Percentiles rank a stretch among this genome's conserved stretches.
Evolutionary conservation across 1,139 yeast species (phyloP).

Genomic region (Pichia kudriavzevii): DNA sequence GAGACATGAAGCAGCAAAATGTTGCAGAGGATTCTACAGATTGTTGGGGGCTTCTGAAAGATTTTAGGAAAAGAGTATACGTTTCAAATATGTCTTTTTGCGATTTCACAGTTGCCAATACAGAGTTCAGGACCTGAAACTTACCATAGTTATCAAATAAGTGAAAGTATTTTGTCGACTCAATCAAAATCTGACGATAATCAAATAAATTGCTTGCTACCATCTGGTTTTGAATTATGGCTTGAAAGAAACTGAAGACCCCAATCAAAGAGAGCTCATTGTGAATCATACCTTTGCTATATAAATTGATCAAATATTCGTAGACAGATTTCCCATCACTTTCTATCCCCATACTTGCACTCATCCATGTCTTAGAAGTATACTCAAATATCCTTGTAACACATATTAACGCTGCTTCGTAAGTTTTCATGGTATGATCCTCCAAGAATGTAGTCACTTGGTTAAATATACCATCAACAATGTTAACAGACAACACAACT

Average conservation of each 20-base stretch:
- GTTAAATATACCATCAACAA: conserved; percentile 7
- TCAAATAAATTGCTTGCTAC: not conserved
- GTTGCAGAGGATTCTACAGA: conserved; percentile 37
- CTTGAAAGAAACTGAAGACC: conserved; percentile 8
- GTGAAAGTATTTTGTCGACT: conserved; percentile 5
- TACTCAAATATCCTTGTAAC: conserved; percentile 7
- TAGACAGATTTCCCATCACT: conserved; percentile 14
- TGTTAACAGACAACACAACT: not conserved
- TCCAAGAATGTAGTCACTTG: conserved; percentile 11
- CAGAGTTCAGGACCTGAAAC: conserved; percentile 7
- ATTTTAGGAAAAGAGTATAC: conserved; percentile 30
- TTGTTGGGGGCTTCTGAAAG: conserved; percentile 32
- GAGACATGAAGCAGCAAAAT: conserved; percentile 32
- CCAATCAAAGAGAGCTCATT: conserved; percentile 11
- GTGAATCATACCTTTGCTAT: conserved; percentile 13
- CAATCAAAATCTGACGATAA: not conserved
- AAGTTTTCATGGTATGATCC: conserved; percentile 15
- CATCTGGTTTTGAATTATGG: not conserved
- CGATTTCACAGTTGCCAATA: conserved; percentile 9
- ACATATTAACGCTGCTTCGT: conserved; percentile 14
- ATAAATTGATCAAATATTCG: conserved; percentile 9
- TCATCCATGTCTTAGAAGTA: conserved; percentile 10
- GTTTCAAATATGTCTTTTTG: conserved; percentile 25
- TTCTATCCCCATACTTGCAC: conserved; percentile 7
- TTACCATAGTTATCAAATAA: conserved; percentile 16